Conservation (phyloP, 495 filamentous ascomycete species). For the Saxophila tyrrhenica region DNA sequence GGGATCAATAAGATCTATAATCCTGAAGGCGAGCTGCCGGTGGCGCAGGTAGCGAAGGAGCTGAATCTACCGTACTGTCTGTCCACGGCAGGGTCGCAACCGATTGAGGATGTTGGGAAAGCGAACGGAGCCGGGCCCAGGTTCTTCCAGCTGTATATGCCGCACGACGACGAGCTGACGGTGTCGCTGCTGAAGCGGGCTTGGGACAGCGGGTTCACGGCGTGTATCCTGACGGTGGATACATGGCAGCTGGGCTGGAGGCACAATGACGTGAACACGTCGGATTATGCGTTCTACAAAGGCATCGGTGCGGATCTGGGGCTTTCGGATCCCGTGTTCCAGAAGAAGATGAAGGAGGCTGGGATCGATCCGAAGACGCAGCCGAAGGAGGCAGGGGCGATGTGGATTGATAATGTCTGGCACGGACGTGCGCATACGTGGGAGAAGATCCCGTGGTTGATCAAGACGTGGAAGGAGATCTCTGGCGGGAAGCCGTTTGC, state of each 20-base stretch:
- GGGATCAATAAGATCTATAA: constrained; percentile 60
- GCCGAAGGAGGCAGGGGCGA: constrained; percentile 39
- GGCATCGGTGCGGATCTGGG: constrained; percentile 47
- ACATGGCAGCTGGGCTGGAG: constrained; percentile 58
- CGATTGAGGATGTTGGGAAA: constrained; percentile 47
- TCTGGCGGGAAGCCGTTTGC: constrained; percentile 46
- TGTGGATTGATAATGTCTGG: constrained; percentile 58
- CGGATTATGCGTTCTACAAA: constrained; percentile 55
- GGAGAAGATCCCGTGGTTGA: constrained; percentile 46
- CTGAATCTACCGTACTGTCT: constrained; percentile 47
- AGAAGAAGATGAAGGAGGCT: constrained; percentile 36
- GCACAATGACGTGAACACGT: constrained; percentile 44
- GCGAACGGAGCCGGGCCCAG: constrained; percentile 43
- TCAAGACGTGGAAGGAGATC: constrained; percentile 23
- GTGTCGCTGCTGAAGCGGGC: constrained; percentile 46
- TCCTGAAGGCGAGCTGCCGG: constrained; percentile 42
- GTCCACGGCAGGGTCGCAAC: constrained; percentile 42
- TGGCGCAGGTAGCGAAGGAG: constrained; percentile 47
- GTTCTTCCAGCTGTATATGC: constrained; percentile 57
- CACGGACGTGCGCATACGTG: constrained; percentile 49
- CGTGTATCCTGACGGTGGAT: constrained; percentile 51
- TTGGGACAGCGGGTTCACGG: constrained; percentile 44
- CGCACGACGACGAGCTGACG: constrained; percentile 49
- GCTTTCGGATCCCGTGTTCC: constrained; percentile 47
- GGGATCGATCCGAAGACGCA: constrained; percentile 43